These are phyloP conservation scores for Chytriomyces hyalinus DNA, from an alignment of 192 early-diverging fungal genomes.

Conservation along the genomic window DNA sequence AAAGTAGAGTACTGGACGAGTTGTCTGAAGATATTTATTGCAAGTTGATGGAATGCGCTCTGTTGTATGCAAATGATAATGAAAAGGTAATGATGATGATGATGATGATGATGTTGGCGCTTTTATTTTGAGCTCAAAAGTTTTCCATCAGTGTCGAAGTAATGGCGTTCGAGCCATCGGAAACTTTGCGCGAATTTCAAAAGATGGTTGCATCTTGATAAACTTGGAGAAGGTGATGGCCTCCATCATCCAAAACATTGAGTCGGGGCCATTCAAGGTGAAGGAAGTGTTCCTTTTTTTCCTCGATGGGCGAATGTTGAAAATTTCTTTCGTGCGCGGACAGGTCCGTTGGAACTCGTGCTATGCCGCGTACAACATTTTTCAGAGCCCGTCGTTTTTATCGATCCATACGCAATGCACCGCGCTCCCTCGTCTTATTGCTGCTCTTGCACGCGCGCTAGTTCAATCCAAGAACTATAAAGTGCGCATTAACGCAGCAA, in stretches of 20 bases:
- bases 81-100: constrained; percentile 61
- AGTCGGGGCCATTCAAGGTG: constrained; percentile 66
- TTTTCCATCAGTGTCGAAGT: constrained; percentile 56
- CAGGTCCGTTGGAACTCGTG: constrained; percentile 83
- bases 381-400: constrained; percentile 36
- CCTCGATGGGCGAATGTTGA: constrained; percentile 9
- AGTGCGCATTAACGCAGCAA: constrained; percentile 72
- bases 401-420: constrained; percentile 40
- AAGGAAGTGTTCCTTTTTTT: constrained; percentile 15
- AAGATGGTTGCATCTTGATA: constrained; percentile 50
- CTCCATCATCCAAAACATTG: constrained; percentile 63
- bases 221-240: constrained; percentile 55
- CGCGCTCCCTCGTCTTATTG: constrained; percentile 61
- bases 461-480: constrained; percentile 74
- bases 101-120: not conserved
- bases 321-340: not conserved
- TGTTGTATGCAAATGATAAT: constrained; percentile 66
- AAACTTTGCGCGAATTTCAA: constrained; percentile 61
- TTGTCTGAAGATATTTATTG: constrained; percentile 50
- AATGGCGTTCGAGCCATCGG: constrained; percentile 77
- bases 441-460: constrained; percentile 58
- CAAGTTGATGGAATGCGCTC: constrained; percentile 54
- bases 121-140: not conserved
- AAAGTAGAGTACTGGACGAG: constrained; percentile 42
- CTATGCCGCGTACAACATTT: constrained; percentile 69